Conservation (phyloP, 495 filamentous ascomycete genomes). For the Neurospora intermedia region DNA sequence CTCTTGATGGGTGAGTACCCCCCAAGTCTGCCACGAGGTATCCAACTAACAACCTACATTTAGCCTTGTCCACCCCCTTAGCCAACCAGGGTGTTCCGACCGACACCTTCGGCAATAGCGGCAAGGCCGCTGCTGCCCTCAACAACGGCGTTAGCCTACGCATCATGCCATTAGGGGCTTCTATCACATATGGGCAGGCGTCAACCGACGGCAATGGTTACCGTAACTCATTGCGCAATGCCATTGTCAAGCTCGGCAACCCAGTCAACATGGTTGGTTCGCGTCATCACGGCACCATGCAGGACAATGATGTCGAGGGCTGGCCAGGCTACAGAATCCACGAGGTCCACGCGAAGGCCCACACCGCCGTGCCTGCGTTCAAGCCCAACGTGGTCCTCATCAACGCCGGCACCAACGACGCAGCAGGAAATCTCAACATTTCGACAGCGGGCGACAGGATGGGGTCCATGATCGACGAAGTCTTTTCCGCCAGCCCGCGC, state of each 20-base stretch:
- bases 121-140: constrained; percentile 10
- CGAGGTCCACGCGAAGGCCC: constrained; percentile 28
- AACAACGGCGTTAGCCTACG: constrained; percentile 23
- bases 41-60: not conserved
- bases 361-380: constrained; percentile 14
- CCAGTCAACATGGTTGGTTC: constrained; percentile 43
- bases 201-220: constrained; percentile 29
- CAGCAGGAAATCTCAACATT: constrained; percentile 16
- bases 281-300: constrained; percentile 34
- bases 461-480: constrained; percentile 25
- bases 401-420: constrained; percentile 42
- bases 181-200: constrained; percentile 39
- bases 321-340: constrained; percentile 38
- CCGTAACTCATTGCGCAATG: constrained; percentile 19
- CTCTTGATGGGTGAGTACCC: constrained; percentile 4
- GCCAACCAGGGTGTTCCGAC: constrained; percentile 14
- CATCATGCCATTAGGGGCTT: constrained; percentile 45
- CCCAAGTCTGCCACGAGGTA: not conserved
- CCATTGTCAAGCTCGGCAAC: constrained; percentile 19
- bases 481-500: constrained; percentile 28
- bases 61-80: constrained; percentile 19
- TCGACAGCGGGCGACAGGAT: constrained; percentile 20
- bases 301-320: constrained; percentile 43
- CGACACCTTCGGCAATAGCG: constrained; percentile 7
- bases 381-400: constrained; percentile 42